Base-by-base conservation (phyloP, 1,284 basidiomycete genomes). In the Phellopilus nigrolimitatus region DNA sequence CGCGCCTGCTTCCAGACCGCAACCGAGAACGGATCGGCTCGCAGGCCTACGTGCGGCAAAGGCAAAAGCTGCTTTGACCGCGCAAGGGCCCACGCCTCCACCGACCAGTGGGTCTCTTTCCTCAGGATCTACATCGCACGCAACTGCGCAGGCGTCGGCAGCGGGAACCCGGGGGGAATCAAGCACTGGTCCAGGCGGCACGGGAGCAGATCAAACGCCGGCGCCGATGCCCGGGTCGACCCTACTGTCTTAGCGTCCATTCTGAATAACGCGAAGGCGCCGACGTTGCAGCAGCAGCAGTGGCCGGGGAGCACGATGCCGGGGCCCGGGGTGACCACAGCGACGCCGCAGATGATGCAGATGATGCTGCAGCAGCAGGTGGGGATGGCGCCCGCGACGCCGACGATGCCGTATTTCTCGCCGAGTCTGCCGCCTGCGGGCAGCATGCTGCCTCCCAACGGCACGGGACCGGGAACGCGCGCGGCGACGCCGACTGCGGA, bases 21-120 rank as follows among this genome's bases (percentile, higher is more conserved):
- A 24, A 8, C 25, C 25, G 34, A 28, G 17, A 21, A 30, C 38
- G 10, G 51, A 52, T 25, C 36, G 51, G 13, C 37, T 52, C 21
- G 51, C 44, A 5, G 37, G 19, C 17, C 12, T 52, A 17, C 43
- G 51, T 24, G 36, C 33, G 17, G 51, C 51, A 17, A 46, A 47
- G 27, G 51, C 51, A 19, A 42, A 48, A 17, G 46, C 9, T 2
- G 13, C 33, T 22, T 28, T 15, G 3, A 15, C 22, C 15, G 19
- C 42, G 1, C 34, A 36, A 7, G 43, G 9, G 33, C 42, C 42
- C 7, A 51, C 49, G 9, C 49, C 34, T 13, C 49, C 41, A n/a
- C 40, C 41, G 17, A 42, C 49, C 3, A 30, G 19, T 15, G 24
- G 31, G 10, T 21, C 22, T 13, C 37, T 15, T 21, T 15, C 48